Base-by-base conservation (phyloP, 495 filamentous ascomycete species). In the Hypomontagnella monticulosa region DNA sequence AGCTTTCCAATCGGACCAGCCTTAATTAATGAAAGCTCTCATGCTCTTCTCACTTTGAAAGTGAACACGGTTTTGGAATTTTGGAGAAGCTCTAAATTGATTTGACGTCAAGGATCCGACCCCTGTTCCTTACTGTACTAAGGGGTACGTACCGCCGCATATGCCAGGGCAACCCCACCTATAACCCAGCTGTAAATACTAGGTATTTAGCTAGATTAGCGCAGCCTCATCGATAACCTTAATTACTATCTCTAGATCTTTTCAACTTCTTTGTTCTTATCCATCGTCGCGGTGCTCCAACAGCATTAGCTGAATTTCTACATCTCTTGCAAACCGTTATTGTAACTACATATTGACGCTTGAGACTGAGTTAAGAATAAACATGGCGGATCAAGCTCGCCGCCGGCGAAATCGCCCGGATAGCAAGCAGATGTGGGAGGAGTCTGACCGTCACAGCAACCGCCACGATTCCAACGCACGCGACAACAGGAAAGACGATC, bases 391-490 rank as follows among this genome's bases (percentile, higher is more conserved):
- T 40, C 57, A 71, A 61, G 32, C 67, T 55, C 68, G 68, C 33
- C 68, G 71, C 36, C 44, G 61, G 33, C 59, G 71, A 38, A 71
- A 77, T 10, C 78, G 78, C 38, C 75, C 76, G 43, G 78, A 81
- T 44, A 79, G 76, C 63, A 78, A 75, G 48, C 71, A 75, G 43
- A 77, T 79, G 73, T 78, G 79, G 78, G 79, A 80, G 18, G 78
- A 80, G 44, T 66, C 73, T 19, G 76, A 79, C 12, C 71, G 74
- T 8, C 69, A 60, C 53, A 62, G 55, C 53, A 62, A 55, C 37
- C 51, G 61, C 47, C 60, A 72, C 47, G 49, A 65, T 49, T 60
- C 66, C 50, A 60, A 73, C 57, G 56, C 62, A 38, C 73, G 71
- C 71, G 70, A 71, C 51, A 75, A 71, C 51, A 75, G 64, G 43